Evolutionary conservation across 768 basidiomycete species (phyloP).

Genomic region (Mycena vulgaris): DNA sequence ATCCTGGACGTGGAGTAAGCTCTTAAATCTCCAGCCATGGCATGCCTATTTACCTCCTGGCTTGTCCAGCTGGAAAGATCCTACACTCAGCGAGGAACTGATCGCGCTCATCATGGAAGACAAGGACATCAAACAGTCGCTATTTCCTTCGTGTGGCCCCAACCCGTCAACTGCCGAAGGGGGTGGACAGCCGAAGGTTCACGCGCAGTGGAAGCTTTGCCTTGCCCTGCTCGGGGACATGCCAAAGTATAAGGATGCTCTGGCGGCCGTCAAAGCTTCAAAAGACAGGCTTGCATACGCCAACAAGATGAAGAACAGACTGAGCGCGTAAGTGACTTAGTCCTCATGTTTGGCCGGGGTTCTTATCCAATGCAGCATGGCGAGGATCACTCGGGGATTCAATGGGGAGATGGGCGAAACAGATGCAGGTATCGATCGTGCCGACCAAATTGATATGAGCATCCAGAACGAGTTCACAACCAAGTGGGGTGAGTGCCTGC

Average conservation of each 20-base stretch:
- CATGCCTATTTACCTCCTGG: background rate
- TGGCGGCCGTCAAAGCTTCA: background rate
- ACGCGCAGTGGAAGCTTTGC: background rate
- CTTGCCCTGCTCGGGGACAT: background rate
- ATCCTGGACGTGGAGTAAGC: background rate
- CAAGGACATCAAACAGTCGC: background rate
- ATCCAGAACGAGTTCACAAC: background rate
- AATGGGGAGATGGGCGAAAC: background rate
- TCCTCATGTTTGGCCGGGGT: background rate
- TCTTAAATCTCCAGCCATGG: background rate
- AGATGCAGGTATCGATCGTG: background rate
- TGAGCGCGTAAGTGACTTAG: background rate
- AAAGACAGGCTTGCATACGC: background rate
- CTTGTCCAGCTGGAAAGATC: background rate
- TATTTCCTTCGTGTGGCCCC: background rate
- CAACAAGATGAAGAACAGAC: background rate
- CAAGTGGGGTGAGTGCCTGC: background rate
- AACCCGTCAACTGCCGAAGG: background rate
- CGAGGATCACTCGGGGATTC: background rate
- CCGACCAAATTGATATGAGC: background rate
- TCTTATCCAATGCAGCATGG: background rate
- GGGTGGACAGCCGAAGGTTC: background rate
- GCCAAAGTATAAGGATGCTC: background rate
- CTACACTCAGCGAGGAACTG: background rate
- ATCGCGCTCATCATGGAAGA: background rate